Evolutionary conservation across 2,329 filamentous ascomycete genomes (phyloP), one percentile per base, ranked within the genome.

Genomic region (Ophidiomyces ophidiicola): DNA sequence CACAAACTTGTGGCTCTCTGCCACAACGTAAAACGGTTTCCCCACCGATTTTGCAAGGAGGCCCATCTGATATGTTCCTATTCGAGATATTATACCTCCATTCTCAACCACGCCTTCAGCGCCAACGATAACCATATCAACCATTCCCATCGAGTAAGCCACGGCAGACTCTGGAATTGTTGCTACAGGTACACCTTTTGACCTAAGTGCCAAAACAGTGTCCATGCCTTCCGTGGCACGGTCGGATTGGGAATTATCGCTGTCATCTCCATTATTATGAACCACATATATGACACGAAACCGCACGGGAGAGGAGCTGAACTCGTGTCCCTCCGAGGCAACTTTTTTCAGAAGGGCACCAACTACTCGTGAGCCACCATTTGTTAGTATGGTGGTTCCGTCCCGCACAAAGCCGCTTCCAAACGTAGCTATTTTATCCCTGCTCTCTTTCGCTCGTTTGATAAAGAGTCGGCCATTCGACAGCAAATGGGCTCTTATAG

Each of bases 1-100:
- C 32, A 92, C 85, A 56, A 98, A 94, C 64, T 98, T 98, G 68
- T 98, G 90, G 52, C 83, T 92, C 66, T 98, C 90, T 1, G 82
- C 82, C 4, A 90, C 86, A 12, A 94, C 86, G 54, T 92, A 94
- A 50, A 96, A 84, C 0, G 82, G 82, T 46, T 83, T 78, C 26
- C 78, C 75, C 45, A 73, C 71, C 10, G 72, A 72, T 52, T 79
- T 78, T 4, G 87, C 86, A 37, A 94, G 66, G 49, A 85, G 67
- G 1, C 84, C 87, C 50, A 96, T 80, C 64, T 94, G 86, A 50
- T 83, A 88, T 3, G 76, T 80, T 18, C 88, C 88, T 63, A 96
- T 74, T 34, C 87, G 71, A 17, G 82, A 88, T 49, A 98, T 83
- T 50, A 96, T 81, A 25, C 88, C 88, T 35, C 90, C 90, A 55